These are phyloP conservation scores for Euphorbia peplus DNA, from an alignment of 345 rosid species.

Conservation along the genomic window DNA sequence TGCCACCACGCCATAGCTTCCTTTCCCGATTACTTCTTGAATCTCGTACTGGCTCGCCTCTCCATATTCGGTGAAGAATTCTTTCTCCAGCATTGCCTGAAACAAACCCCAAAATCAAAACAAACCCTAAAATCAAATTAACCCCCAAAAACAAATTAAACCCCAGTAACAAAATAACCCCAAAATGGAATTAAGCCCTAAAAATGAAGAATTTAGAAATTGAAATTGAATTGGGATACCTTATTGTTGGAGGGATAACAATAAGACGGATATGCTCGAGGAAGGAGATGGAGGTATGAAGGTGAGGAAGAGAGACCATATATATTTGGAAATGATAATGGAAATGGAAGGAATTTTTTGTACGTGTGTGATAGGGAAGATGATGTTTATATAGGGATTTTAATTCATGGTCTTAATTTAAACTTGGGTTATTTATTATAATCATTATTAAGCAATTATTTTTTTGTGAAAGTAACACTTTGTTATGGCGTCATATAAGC, in stretches of 20 bases:
- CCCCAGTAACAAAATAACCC: not conserved
- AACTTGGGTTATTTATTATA: no score
- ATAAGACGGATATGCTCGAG: conserved; percentile 8
- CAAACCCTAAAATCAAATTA: not conserved
- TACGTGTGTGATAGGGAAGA: not conserved
- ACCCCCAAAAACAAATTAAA: not conserved
- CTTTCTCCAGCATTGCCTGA: conserved; percentile 67
- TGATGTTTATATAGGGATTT: not conserved
- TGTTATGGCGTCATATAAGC: no score
- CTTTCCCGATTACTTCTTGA: conserved; percentile 89
- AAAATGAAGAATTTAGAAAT: not conserved
- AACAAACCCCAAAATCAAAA: not conserved
- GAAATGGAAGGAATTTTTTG: not conserved
- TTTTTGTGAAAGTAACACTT: no score
- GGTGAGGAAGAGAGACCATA: not conserved
- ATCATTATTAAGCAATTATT: no score
- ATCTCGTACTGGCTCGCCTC: conserved; percentile 96
- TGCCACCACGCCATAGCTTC: conserved; percentile 97
- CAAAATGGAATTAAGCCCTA: not conserved
- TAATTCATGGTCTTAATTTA: no score
- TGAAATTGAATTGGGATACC: not conserved
- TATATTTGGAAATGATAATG: not conserved
- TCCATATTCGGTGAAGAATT: conserved; percentile 92
- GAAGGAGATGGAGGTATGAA: not conserved
- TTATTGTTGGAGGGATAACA: conserved; percentile 3